A percentile compares a stretch with the other conserved stretches of the same genome.
Evolutionary conservation across 148 eudicot genomes (phyloP).

Genomic region (Vaccinium corymbosum): DNA sequence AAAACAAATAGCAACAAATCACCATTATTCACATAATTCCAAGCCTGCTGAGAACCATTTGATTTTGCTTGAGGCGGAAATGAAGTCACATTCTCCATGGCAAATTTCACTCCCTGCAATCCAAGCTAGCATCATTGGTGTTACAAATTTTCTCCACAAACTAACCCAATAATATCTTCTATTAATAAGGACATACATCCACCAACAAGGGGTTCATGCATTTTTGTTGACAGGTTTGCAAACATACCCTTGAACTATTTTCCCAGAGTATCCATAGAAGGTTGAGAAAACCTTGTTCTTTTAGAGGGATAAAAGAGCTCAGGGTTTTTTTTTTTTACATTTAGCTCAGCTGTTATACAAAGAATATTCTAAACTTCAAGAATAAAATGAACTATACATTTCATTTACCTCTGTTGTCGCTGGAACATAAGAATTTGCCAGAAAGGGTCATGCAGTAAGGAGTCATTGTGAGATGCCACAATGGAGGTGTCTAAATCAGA

Average conservation of each 20-base stretch:
- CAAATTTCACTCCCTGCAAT: conserved; percentile 29
- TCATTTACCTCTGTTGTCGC: conserved; percentile 35
- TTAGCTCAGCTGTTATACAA: neutral
- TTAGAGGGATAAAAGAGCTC: neutral
- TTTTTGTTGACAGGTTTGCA: neutral
- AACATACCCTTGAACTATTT: neutral
- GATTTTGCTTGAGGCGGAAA: conserved; percentile 18
- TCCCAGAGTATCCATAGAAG: neutral
- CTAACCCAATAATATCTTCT: neutral
- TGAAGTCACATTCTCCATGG: conserved; percentile 15
- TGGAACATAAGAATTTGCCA: conserved; percentile 25
- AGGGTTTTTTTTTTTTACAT: neutral
- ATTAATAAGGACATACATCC: neutral
- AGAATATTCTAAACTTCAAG: neutral
- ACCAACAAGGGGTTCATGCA: neutral
- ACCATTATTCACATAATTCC: conserved; percentile 17
- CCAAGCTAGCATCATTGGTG: conserved; percentile 10
- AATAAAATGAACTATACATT: neutral
- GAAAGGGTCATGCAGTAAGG: conserved; percentile 2
- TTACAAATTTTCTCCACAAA: neutral
- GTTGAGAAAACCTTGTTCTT: neutral
- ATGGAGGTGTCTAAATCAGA: conserved; percentile 8
- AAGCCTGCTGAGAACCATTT: conserved; percentile 17
- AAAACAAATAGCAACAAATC: conserved; percentile 11
- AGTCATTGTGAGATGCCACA: conserved; percentile 17